Evolutionary conservation across 2,329 filamentous ascomycete genomes (phyloP), one percentile per base, ranked within the genome.

Genomic region (Diplodia sapinea): DNA sequence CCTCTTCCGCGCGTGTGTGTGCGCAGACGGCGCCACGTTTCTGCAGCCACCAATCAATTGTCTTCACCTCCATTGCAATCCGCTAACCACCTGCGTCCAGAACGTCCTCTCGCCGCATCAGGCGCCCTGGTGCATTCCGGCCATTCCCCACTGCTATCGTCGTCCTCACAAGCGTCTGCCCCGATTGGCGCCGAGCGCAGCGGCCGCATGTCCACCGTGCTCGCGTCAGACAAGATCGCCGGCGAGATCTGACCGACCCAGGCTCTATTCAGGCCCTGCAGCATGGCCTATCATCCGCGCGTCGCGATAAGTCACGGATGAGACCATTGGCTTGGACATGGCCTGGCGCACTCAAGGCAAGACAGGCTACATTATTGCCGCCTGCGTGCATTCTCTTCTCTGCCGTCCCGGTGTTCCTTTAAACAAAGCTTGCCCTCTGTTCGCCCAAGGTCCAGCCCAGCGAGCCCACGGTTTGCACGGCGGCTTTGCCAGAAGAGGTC

Each of bases 1-100:
- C 56, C 40, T 62, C 40, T 29, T 62, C 57, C 57, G 57, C 26
- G 36, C 38, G 55, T 47, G 38, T 36, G 56, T 38, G 56, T 50
- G 57, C 57, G 31, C 31, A 33, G 6, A 33, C 31, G 31, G 31
- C 31, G n/a, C 54, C 26, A 20, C 33, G 31, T n/a, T 31, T 13
- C 31, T 33, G 31, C 31, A 9, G 9, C 54, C 33, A 40, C 36
- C 38, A 33, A 56, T 9, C 12, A 13, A 3, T 8, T 23, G 33
- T 12, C 54, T 11, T 43, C 54, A n/a, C 12, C 56, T 59, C n/a
- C 29, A 26, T n/a, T 31, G 20, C 15, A 62, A 23, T 50, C 40
- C 57, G 57, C 57, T 50, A 49, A 26, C 43, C 57, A 6, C 12
- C n/a, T 29, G 26, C 15, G 40, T 20, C 15, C 40, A 50, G 57